Evolutionary conservation across 371 early-diverging fungal genomes (phyloP).

Genomic region (Zychaea mexicana): DNA sequence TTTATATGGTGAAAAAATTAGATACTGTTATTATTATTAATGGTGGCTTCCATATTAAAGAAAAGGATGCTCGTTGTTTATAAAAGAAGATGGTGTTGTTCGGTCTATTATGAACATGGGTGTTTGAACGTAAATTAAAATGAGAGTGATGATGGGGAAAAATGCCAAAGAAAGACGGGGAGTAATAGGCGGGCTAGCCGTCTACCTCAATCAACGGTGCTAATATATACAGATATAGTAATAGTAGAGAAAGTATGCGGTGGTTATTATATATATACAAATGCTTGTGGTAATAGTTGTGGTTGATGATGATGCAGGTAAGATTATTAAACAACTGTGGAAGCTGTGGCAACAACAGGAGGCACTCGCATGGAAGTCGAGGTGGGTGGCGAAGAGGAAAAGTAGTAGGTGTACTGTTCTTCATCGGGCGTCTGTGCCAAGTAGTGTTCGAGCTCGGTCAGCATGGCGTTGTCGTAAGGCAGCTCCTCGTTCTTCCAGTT

Average conservation of each 20-base stretch:
- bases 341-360: neutral
- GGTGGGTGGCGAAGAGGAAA: slow-evolving; percentile 13
- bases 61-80: no score
- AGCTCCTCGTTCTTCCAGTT: slow-evolving; percentile 40
- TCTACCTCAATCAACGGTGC: no score
- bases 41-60: no score
- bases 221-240: no score
- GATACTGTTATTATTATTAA: no score
- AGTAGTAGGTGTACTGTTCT: slow-evolving; percentile 20
- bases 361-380: slow-evolving; percentile 12
- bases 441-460: slow-evolving; percentile 15
- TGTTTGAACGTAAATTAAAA: no score
- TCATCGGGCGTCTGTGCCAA: slow-evolving; percentile 17
- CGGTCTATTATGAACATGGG: no score
- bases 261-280: neutral
- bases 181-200: no score
- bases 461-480: slow-evolving; percentile 22
- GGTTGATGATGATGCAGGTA: neutral
- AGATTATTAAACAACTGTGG: neutral
- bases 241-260: neutral
- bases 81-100: neutral
- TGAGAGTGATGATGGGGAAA: neutral
- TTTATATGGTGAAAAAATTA: no score
- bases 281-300: neutral
- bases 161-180: neutral